A percentile compares a stretch with the other conserved stretches of the same genome.
These are phyloP conservation scores for Zygosaccharomyces kombuchaensis DNA, from an alignment of 805 yeast species.

Conservation along the genomic window DNA sequence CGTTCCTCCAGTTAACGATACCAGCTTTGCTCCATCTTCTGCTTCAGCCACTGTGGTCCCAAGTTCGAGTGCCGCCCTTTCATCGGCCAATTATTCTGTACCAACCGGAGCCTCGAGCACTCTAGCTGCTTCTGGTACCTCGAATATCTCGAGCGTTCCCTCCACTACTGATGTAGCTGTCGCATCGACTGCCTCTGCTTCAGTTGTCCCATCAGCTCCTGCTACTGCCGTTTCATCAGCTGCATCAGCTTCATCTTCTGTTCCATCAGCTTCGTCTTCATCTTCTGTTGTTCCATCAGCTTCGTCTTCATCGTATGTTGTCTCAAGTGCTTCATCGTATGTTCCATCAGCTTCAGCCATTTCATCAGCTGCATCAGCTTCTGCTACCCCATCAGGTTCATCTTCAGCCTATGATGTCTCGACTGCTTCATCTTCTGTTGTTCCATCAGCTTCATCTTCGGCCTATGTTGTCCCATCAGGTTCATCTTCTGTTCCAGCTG, in stretches of 20 bases:
- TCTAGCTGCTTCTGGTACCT: neutral
- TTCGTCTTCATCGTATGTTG: slow-evolving; percentile 12
- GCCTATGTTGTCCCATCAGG: slow-evolving; percentile 15
- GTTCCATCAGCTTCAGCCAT: neutral
- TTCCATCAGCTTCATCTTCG: neutral
- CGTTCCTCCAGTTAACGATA: neutral
- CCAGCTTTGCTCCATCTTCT: neutral
- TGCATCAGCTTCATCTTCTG: neutral
- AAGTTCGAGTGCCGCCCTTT: neutral
- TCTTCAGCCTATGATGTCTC: neutral
- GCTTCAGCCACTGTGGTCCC: too few species aligned
- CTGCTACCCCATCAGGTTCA: neutral
- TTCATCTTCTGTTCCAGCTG: too few species aligned
- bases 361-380: neutral
- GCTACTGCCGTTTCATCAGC: too few species aligned
- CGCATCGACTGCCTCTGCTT: too few species aligned
- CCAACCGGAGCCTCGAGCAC: neutral
- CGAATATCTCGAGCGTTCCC: neutral
- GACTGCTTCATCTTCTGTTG: too few species aligned
- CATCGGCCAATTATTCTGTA: neutral
- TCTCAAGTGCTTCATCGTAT: too few species aligned
- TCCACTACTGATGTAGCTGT: neutral
- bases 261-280: too few species aligned
- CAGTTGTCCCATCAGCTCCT: neutral
- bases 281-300: neutral